Evolutionary conservation across 345 rosid species (phyloP).

Genomic region (Melaleuca alternifolia): DNA sequence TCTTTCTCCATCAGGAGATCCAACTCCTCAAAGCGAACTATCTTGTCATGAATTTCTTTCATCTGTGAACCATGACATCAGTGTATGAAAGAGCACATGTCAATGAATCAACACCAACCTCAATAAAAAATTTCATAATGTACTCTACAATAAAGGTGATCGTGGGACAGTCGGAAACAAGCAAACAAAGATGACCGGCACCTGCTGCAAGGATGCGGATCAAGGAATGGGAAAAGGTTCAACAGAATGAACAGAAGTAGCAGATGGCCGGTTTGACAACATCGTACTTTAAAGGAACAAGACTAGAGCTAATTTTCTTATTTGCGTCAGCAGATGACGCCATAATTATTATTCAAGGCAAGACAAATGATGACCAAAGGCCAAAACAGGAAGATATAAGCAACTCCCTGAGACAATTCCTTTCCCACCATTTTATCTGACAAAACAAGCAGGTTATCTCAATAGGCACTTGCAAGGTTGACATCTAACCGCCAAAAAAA

Average conservation of each 20-base stretch:
- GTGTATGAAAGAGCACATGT: background rate
- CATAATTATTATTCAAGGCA: background rate
- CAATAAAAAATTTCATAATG: background rate
- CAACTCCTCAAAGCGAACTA: conserved; percentile 59
- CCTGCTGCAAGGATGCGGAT: background rate
- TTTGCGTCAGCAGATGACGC: background rate
- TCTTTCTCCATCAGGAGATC: conserved; percentile 83
- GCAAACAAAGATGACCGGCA: background rate
- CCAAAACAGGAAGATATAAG: background rate
- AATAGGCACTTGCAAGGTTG: background rate
- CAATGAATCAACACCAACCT: background rate
- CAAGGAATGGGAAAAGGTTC: background rate
- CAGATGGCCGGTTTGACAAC: background rate
- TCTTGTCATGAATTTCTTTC: conserved; percentile 61
- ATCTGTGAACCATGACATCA: conserved; percentile 27
- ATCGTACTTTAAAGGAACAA: background rate
- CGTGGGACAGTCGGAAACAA: background rate
- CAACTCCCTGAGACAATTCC: background rate
- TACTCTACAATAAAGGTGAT: background rate
- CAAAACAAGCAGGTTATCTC: background rate
- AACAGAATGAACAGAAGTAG: background rate
- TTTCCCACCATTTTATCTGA: background rate
- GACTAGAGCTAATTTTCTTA: background rate
- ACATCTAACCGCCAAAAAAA: background rate
- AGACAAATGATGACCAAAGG: background rate